Conservation (phyloP, 768 basidiomycete genomes). For the Baorangia bicolor region DNA sequence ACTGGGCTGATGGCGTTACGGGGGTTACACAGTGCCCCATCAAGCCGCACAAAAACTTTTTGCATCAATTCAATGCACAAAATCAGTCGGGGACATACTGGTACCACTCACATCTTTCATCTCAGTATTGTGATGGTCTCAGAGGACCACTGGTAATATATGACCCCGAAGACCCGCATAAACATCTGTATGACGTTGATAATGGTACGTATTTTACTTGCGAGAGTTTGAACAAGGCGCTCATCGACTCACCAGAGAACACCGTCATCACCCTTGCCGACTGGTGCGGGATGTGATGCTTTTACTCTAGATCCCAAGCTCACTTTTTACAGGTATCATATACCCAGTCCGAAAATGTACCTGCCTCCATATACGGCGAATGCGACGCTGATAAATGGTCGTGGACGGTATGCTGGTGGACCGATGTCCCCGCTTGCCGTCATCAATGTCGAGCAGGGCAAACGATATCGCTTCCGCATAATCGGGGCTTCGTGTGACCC, state of each 20-base stretch:
- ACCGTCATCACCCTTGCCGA: conserved; percentile 46
- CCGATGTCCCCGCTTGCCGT: conserved; percentile 30
- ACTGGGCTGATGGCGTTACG: conserved; percentile 45
- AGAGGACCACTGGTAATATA: conserved; percentile 38
- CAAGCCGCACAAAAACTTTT: conserved; percentile 17
- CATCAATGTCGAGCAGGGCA: conserved; percentile 33
- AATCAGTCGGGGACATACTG: conserved; percentile 31
- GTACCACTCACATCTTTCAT: conserved; percentile 39
- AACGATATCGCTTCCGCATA: conserved; percentile 41
- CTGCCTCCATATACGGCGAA: conserved; percentile 13
- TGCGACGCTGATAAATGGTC: conserved; percentile 40
- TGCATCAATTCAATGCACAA: conserved; percentile 18
- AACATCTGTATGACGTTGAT: conserved; percentile 42
- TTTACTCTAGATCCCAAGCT: conserved; percentile 30
- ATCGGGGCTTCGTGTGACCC: conserved; percentile 36
- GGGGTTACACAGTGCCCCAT: conserved; percentile 39
- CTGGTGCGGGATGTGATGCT: neutral
- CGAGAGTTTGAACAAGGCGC: neutral
- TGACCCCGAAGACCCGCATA: conserved; percentile 41
- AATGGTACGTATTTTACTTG: conserved; percentile 31
- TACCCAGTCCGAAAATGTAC: conserved; percentile 12
- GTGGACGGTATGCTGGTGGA: conserved; percentile 32
- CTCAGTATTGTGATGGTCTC: conserved; percentile 38
- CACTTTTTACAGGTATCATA: conserved; percentile 15
- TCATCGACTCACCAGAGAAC: conserved; percentile 19